Percentiles rank a stretch among this genome's conserved stretches.
Evolutionary conservation across 2,329 filamentous ascomycete genomes (phyloP).

Genomic region (Didymella arachidicola): DNA sequence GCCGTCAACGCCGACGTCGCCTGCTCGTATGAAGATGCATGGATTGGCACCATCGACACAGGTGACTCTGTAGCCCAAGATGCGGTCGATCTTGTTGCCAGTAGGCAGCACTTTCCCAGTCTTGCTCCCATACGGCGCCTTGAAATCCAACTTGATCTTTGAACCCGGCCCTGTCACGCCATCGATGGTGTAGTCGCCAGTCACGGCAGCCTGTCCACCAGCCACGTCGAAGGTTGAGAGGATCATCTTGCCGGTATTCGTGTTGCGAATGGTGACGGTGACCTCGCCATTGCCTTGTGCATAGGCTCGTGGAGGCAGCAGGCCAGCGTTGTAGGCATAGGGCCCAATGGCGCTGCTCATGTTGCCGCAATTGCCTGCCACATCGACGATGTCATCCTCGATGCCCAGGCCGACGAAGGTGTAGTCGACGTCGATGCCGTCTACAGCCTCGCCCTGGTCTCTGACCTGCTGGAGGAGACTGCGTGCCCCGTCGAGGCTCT

Average conservation of each 20-base stretch:
- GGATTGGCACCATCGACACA: constrained; percentile 72
- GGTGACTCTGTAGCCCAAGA: constrained; percentile 61
- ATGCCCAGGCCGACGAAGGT: constrained; percentile 76
- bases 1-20: constrained; percentile 60
- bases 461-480: neutral
- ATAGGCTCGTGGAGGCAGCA: constrained; percentile 52
- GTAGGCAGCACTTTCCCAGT: constrained; percentile 70
- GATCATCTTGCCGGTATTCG: constrained; percentile 73
- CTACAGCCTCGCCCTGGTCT: constrained; percentile 13
- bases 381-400: constrained; percentile 66
- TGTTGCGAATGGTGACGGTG: constrained; percentile 71
- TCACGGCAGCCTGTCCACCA: constrained; percentile 57
- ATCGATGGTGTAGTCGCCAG: constrained; percentile 68
- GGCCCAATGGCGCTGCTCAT: constrained; percentile 76
- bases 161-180: constrained; percentile 68
- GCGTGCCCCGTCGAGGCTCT: constrained; percentile 17
- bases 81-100: constrained; percentile 60
- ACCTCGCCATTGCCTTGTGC: constrained; percentile 45
- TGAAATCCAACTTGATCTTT: constrained; percentile 66
- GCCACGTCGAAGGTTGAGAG: constrained; percentile 63
- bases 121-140: constrained; percentile 68
- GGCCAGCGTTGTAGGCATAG: constrained; percentile 65
- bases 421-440: constrained; percentile 66
- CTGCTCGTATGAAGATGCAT: constrained; percentile 66
- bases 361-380: constrained; percentile 78